A percentile compares a stretch with the other conserved stretches of the same genome.
Conservation (phyloP, 2,329 filamentous ascomycete genomes). For the Blastomyces gilchristii region DNA sequence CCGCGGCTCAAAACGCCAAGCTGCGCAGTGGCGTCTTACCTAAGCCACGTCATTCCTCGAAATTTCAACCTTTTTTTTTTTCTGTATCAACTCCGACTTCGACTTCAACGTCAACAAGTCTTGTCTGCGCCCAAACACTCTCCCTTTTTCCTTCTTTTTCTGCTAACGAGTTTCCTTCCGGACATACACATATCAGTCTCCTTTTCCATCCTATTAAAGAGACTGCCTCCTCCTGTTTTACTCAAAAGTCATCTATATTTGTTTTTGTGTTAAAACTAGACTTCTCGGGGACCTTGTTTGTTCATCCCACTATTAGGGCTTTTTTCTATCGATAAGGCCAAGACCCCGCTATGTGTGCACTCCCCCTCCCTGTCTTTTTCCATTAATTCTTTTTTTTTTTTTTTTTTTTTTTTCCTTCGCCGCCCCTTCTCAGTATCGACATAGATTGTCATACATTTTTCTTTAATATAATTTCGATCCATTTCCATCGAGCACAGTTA, state of each 20-base stretch:
- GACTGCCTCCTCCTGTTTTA: conserved; percentile 7
- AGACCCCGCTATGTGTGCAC: conserved; percentile 19
- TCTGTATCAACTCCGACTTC: neutral
- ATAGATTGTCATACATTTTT: conserved; percentile 15
- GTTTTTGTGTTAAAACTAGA: conserved; percentile 6
- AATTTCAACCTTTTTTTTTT: neutral
- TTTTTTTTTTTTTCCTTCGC: conserved; percentile 9
- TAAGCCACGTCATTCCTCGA: conserved; percentile 1
- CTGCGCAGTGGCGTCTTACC: neutral
- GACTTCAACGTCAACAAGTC: neutral
- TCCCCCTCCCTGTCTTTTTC: conserved; percentile 20
- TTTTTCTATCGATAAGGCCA: conserved; percentile 34
- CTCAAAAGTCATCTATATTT: conserved; percentile 9
- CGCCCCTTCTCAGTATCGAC: conserved; percentile 10
- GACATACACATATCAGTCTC: neutral
- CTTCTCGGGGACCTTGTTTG: conserved; percentile 1
- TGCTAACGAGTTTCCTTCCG: conserved; percentile 13
- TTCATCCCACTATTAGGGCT: conserved; percentile 17
- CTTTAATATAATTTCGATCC: neutral
- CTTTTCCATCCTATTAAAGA: conserved; percentile 4
- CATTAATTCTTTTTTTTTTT: conserved; percentile 9
- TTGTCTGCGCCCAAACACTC: conserved; percentile 1
- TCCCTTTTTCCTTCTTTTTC: conserved; percentile 11
- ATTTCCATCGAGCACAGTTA: conserved; percentile 3
- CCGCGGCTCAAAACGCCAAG: conserved; percentile 1